Conservation (phyloP, 2,329 filamentous ascomycete genomes). For the Pezicula neosporulosa region DNA sequence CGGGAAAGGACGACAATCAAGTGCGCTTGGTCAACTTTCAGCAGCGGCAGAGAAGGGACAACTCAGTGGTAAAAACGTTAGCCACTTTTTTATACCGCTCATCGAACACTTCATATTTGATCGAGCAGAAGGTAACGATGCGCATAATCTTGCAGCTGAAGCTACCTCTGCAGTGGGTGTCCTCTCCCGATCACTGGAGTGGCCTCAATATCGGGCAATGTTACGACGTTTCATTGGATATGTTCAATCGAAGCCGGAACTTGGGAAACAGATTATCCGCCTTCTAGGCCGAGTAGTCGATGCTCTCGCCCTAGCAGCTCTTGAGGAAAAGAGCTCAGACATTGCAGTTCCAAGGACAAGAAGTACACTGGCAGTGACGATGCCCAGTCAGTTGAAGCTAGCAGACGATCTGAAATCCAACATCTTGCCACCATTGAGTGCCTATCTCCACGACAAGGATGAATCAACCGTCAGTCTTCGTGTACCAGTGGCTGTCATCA, state of each 20-base stretch:
- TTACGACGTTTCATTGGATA: constrained; percentile 82
- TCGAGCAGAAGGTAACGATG: constrained; percentile 67
- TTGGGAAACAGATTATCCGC: constrained; percentile 81
- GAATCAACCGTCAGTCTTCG: constrained; percentile 91
- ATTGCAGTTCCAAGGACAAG: constrained; percentile 37
- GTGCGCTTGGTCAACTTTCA: constrained; percentile 76
- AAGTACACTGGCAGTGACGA: constrained; percentile 53
- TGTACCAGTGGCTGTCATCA: constrained; percentile 83
- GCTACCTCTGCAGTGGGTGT: constrained; percentile 76
- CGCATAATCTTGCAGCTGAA: constrained; percentile 83
- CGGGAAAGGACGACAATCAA: constrained; percentile 79
- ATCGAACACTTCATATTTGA: constrained; percentile 94
- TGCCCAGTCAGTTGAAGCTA: constrained; percentile 66
- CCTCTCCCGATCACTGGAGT: constrained; percentile 75
- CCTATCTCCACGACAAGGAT: constrained; percentile 89
- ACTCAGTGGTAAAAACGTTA: constrained; percentile 73
- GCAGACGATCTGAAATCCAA: constrained; percentile 68
- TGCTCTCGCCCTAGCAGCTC: constrained; percentile 58
- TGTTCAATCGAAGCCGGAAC: constrained; percentile 73
- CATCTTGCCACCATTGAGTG: constrained; percentile 75
- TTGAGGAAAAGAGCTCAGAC: constrained; percentile 30
- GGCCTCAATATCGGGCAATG: constrained; percentile 84
- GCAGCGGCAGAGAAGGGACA: constrained; percentile 60
- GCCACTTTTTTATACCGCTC: constrained; percentile 84
- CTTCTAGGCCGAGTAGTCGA: constrained; percentile 81